Base-by-base conservation (phyloP, 2,329 filamentous ascomycete genomes). In the Pseudogymnoascus destructans region DNA sequence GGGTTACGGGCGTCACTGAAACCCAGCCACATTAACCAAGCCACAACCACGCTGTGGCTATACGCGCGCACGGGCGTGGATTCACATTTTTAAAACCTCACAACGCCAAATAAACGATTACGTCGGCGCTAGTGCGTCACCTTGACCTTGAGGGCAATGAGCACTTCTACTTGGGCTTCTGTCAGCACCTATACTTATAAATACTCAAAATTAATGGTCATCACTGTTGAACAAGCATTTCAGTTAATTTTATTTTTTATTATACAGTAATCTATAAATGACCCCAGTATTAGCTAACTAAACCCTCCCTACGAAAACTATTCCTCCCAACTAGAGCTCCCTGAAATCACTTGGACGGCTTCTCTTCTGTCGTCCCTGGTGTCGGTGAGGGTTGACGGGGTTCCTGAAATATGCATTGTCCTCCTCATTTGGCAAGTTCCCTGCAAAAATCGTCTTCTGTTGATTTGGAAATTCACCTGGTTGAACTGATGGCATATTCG, bases 381-480 rank as follows among this genome's bases (percentile, higher is more conserved):
- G 88, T 56, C 93, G 82, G 69, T 95, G 88, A 2, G 91, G 92
- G 69, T 98, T 98, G 62, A 97, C 88, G 0, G 93, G 93, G 71
- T 95, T 92, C 59, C 93, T 82, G 70, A 97, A 95, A 73, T 98
- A 98, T 5, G 93, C 88, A 61, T 90, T 89, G 59, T 95, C 90
- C 59, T 95, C 89, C 63, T 82, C 82, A 60, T 79, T 84, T 1
- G 79, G 78, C 60, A 76, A 73, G 10, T 77, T 75, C 15, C 76
- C 75, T 32, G 74, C 74, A 65, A 80, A 70, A 27, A 69, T 56
- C 0, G 67, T 69, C 62, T 69, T 70, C 65, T 82, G 79, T 65
- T 84, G 80, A 63, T 82, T 82, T 10, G 77, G 73, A 61, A 82
- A 82, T 25, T 66, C 63, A 49, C 63, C 61, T 38, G 57, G 52